Conservation (phyloP, 352 stramenopile genomes). For the Lagenidium giganteum region DNA sequence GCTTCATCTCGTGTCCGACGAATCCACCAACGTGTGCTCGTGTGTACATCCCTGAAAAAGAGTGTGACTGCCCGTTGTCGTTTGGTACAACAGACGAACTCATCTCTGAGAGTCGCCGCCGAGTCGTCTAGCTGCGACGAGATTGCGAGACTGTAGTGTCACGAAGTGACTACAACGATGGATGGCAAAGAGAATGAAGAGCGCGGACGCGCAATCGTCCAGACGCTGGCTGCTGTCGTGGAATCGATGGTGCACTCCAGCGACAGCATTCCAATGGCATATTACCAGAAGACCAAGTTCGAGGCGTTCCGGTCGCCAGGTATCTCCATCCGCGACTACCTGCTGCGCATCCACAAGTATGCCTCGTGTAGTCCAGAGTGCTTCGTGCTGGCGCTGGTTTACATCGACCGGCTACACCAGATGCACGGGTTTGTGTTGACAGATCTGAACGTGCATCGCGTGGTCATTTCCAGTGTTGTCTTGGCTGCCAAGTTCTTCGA, state of each 20-base stretch:
- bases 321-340: conserved; percentile 82
- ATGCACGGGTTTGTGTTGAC: conserved; percentile 95
- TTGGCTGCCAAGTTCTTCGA: conserved; percentile 99
- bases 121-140: no score
- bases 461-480: conserved; percentile 97
- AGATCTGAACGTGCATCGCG: conserved; percentile 96
- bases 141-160: no score
- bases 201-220: conserved; percentile 69
- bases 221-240: conserved; percentile 71
- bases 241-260: conserved; percentile 75
- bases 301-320: conserved; percentile 76
- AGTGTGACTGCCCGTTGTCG: no score
- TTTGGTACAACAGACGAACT: no score
- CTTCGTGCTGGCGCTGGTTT: conserved; percentile 98
- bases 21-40: no score
- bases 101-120: no score
- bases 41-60: no score
- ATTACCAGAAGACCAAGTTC: conserved; percentile 75
- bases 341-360: conserved; percentile 96
- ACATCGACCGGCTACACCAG: conserved; percentile 98
- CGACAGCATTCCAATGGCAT: conserved; percentile 47
- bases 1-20: no score
- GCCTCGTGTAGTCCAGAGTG: conserved; percentile 97
- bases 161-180: conserved; percentile 11
- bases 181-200: conserved; percentile 64